Percentiles rank a stretch among this genome's conserved stretches.
These are phyloP conservation scores for Nitzschia sp. DNA, from an alignment of 108 stramenopile species.

Conservation along the genomic window DNA sequence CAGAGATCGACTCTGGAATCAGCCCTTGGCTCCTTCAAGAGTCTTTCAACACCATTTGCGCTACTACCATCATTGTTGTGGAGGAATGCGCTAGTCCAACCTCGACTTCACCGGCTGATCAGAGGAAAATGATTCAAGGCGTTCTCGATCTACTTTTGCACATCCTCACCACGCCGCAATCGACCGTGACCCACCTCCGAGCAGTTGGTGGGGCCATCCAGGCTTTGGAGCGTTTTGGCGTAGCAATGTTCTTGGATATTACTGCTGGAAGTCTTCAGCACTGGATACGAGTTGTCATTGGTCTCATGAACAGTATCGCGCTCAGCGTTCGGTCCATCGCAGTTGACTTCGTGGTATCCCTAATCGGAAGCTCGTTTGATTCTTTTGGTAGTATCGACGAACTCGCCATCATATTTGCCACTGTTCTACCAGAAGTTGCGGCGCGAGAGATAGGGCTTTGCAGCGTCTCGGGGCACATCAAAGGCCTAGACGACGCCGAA, in stretches of 20 bases:
- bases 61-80: constrained; percentile 68
- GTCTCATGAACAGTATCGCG: constrained; percentile 81
- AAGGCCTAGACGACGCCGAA: constrained; percentile 58
- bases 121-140: constrained; percentile 55
- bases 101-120: constrained; percentile 43
- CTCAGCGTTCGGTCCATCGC: constrained; percentile 89
- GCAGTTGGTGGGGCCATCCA: constrained; percentile 82
- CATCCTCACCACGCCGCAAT: constrained; percentile 79
- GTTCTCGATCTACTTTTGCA: constrained; percentile 80
- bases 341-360: constrained; percentile 81
- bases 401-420: constrained; percentile 52
- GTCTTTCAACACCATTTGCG: constrained; percentile 86
- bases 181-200: constrained; percentile 78
- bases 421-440: constrained; percentile 79
- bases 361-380: constrained; percentile 70
- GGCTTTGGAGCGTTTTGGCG: constrained; percentile 82
- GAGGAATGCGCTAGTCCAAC: constrained; percentile 68
- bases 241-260: constrained; percentile 57
- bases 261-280: constrained; percentile 70
- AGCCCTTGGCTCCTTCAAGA: constrained; percentile 83
- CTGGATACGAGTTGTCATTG: constrained; percentile 74
- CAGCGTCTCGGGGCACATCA: constrained; percentile 62
- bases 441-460: constrained; percentile 83
- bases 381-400: constrained; percentile 68
- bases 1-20: constrained; percentile 38